These are phyloP conservation scores for Stephanodiscus minutulus DNA, from an alignment of 108 stramenopile species.

Conservation along the genomic window DNA sequence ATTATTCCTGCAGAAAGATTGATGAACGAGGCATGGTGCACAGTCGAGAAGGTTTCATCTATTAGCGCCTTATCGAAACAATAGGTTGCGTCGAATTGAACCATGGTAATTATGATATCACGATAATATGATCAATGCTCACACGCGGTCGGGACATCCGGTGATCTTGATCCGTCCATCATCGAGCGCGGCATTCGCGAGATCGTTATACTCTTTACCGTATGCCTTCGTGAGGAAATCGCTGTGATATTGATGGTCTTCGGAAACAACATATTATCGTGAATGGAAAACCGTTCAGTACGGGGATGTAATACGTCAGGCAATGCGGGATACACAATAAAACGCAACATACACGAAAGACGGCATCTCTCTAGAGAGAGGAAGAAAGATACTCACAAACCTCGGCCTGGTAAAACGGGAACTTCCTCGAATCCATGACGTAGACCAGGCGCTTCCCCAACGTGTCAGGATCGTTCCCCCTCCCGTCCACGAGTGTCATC, in stretches of 20 bases:
- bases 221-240: slow-evolving; percentile 75
- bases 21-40: no score
- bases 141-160: slow-evolving; percentile 84
- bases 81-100: no score
- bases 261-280: no score
- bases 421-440: slow-evolving; percentile 73
- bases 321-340: no score
- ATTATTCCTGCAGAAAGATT: no score
- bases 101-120: no score
- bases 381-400: slow-evolving; percentile 37
- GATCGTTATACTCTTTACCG: slow-evolving; percentile 77
- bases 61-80: no score
- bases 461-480: slow-evolving; percentile 81
- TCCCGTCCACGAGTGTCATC: slow-evolving; percentile 61
- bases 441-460: slow-evolving; percentile 68
- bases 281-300: not conserved
- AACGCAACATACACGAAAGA: no score
- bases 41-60: no score
- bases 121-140: slow-evolving; percentile 2
- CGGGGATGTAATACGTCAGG: no score
- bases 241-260: slow-evolving; percentile 79
- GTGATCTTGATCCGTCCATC: slow-evolving; percentile 76
- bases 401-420: slow-evolving; percentile 75
- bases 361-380: no score
- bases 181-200: slow-evolving; percentile 63